Percentiles rank a stretch among this genome's conserved stretches.
phyloP scores from a whole-genome alignment of 108 stramenopile species.

The Fistulifera pelliculosa region DNA sequence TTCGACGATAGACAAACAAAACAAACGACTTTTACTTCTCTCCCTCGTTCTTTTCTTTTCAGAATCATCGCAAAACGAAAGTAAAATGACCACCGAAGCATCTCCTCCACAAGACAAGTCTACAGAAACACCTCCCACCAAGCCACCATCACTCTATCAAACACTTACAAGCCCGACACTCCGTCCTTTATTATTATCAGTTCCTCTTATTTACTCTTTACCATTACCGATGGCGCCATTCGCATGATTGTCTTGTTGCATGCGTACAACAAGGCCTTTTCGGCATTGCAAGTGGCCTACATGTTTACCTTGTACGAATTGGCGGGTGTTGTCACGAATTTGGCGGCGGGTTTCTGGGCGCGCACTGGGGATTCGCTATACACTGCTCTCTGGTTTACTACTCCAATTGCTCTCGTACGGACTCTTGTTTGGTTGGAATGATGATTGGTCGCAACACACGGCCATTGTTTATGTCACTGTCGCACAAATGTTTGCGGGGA shows the following conservation, averaged over 20 bases:
- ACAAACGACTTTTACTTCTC: too few species aligned
- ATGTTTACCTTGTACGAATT: constrained; percentile 94
- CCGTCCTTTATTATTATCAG: constrained; percentile 83
- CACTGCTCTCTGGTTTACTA: constrained; percentile 60
- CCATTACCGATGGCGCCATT: constrained; percentile 92
- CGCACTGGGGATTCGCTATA: constrained; percentile 83
- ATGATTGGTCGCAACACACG: constrained; percentile 49
- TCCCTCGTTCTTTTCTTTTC: too few species aligned
- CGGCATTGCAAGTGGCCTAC: constrained; percentile 83
- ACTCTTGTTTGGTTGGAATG: constrained; percentile 72
- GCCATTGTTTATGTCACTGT: constrained; percentile 85
- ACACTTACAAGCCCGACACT: constrained; percentile 38
- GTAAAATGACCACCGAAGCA: too few species aligned
- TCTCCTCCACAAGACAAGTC: neutral
- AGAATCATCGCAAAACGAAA: too few species aligned
- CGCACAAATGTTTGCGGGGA: constrained; percentile 89
- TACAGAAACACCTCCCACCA: neutral
- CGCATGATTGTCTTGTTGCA: constrained; percentile 90
- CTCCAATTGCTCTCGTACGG: constrained; percentile 69
- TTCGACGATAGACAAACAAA: too few species aligned
- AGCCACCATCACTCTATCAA: constrained; percentile 18
- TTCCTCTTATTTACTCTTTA: constrained; percentile 85
- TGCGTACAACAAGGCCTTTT: constrained; percentile 87
- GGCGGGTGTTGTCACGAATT: constrained; percentile 90
- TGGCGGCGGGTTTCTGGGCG: constrained; percentile 86